Evolutionary conservation across 805 yeast species (phyloP).

Genomic region (Yamadazyma scolyti): DNA sequence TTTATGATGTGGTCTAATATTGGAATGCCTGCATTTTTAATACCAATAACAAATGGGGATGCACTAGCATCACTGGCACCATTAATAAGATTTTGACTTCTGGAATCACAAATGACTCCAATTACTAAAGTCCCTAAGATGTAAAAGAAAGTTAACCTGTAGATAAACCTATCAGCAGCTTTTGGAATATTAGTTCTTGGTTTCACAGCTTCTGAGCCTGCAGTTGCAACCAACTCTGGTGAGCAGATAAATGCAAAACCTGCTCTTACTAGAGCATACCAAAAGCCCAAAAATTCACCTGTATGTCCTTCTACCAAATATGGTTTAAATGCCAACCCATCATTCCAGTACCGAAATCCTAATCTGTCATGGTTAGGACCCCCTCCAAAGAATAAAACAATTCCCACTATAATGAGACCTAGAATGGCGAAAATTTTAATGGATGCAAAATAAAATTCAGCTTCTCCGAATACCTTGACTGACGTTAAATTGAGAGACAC

Average conservation of each 20-base stretch:
- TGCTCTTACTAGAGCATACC: constrained; percentile 60
- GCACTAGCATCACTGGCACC: constrained; percentile 48
- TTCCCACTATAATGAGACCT: constrained; percentile 59
- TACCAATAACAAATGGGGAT: constrained; percentile 65
- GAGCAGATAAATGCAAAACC: constrained; percentile 63
- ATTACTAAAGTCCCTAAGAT: constrained; percentile 37
- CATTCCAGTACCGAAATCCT: constrained; percentile 67
- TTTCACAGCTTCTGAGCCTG: constrained; percentile 45
- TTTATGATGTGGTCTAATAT: constrained; percentile 61
- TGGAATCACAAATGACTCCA: constrained; percentile 34
- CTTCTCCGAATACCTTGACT: constrained; percentile 49
- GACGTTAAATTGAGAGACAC: constrained; percentile 41
- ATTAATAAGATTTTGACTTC: constrained; percentile 18
- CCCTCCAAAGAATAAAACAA: constrained; percentile 71
- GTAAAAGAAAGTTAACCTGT: constrained; percentile 43
- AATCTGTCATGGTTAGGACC: constrained; percentile 70
- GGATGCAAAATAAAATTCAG: constrained; percentile 60
- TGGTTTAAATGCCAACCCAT: constrained; percentile 33
- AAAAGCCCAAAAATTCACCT: constrained; percentile 62
- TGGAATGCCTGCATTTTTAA: constrained; percentile 55
- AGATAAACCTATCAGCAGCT: constrained; percentile 58
- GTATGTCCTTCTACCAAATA: constrained; percentile 50
- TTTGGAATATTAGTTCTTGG: constrained; percentile 44
- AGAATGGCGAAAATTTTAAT: constrained; percentile 60
- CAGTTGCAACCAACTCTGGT: constrained; percentile 69